Evolutionary conservation across 805 yeast species (phyloP), one percentile per base, ranked within the genome.

Genomic region (Pichia nanzhaoensis): DNA sequence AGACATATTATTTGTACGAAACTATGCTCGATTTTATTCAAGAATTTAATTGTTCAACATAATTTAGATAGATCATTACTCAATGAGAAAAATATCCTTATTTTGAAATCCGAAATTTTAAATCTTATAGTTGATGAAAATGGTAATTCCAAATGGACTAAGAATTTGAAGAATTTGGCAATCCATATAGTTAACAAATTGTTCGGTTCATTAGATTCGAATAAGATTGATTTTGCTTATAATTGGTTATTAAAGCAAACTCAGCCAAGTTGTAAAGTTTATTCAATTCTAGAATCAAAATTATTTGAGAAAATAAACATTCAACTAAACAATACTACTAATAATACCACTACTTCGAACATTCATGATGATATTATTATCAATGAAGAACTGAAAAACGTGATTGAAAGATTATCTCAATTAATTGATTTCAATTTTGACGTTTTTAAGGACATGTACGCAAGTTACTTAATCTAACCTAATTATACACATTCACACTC

Each of bases 81-180:
- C 27, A 55, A 62, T 34, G 59, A 66, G 18, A 20, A 35, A 13
- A 61, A 70, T 35, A 58, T 74, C 46, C 61, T 66, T 43, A 68
- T 63, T 41, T 69, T 87, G 45, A 87, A 83, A 61, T 78, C 71
- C 42, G 91, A 86, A 55, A 76, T 88, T 35, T 66, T 84, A 44
- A 83, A 90, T 28, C 83, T 87, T 38, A 87, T 87, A 16, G 78
- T 88, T 30, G 95, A 87, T 63, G 87, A 84, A 48, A 84, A 82
- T 55, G 95, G 95, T 2, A 85, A 84, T 60, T 78, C 86, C 47
- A 86, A 89, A 66, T 87, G 96, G 96, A 87, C 96, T 1, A 77
- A 86, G 57, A 87, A 87, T 61, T 76, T 86, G 21, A 74, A 78
- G 51, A 71, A 84, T 14, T 77, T 88, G 50, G 76, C 91, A 4